Evolutionary conservation across 108 stramenopile species (phyloP), one percentile per base, ranked within the genome.

Genomic region (Nitzschia putrida): DNA sequence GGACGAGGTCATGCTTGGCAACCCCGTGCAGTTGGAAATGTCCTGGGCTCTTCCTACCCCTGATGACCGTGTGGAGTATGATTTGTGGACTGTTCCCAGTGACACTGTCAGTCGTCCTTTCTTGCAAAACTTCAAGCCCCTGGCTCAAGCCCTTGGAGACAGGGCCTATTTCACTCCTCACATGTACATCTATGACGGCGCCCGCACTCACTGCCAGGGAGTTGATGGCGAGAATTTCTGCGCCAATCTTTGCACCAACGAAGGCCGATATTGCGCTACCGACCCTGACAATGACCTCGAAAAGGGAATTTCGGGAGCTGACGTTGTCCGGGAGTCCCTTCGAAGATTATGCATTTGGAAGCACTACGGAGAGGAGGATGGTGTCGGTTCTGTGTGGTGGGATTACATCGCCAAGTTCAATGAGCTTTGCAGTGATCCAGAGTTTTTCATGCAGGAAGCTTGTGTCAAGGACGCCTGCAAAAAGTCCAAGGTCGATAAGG

Each of bases 301-400:
- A 39, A 66, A 79, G 40, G 97, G 97, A 57, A 82, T 93, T 41
- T 84, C 85, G 34, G 97, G 97, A 49, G 89, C 88, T 20, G 97
- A 98, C 79, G 93, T 98, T 26, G 94, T 98, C 49, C 71, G 64
- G 68, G 97, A 96, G 74, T 85, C 81, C 56, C 71, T 98, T 52
- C 85, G 95, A 56, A 90, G 93, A 16, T 73, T 89, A 34, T 97
- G 97, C 76, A 88, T 97, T 52, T 97, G 97, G 95, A 79, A 92
- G 58, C 68, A 79, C 47, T 89, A 88, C 64, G 95, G 95, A 13
- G 83, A 85, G 59, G 47, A 51, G 2, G 90, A 92, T 44, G 97
- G 97, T 40, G 64, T 98, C 41, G 97, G 97, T 25, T 52, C 57
- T 44, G 57, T 77, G 24, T 98, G 92, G 92, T 98, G 95, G 94